phyloP scores from a whole-genome alignment of 305 asterid species.

The Striga hermonthica region DNA sequence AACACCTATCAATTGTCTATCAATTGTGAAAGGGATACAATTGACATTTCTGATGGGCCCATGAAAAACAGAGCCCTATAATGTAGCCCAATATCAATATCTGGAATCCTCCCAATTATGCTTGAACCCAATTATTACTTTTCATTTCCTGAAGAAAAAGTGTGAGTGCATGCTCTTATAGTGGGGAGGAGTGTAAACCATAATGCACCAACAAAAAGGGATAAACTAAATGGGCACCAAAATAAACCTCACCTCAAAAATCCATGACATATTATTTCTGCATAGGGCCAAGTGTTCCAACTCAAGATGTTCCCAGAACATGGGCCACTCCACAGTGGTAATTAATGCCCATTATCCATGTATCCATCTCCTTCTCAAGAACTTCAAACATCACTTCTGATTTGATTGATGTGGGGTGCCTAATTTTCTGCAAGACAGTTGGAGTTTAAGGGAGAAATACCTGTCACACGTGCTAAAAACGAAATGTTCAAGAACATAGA shows the following conservation, averaged over 20 bases:
- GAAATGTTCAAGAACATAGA: too few relatives aligned
- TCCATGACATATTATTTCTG: background rate
- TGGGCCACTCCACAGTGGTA: conserved; percentile 12
- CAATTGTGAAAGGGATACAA: background rate
- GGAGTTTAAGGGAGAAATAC: too few relatives aligned
- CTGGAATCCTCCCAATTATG: conserved; percentile 13
- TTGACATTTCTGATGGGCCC: conserved; percentile 22
- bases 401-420: too few relatives aligned
- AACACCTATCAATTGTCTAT: conserved; percentile 22
- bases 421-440: too few relatives aligned
- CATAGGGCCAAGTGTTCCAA: conserved; percentile 10
- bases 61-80: conserved; percentile 27
- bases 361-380: too few relatives aligned
- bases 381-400: too few relatives aligned
- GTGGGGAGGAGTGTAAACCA: conserved; percentile 10
- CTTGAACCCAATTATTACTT: background rate
- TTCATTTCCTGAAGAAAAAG: background rate
- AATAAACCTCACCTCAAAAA: conserved; percentile 18
- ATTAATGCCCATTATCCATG: background rate
- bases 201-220: background rate
- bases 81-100: conserved; percentile 23
- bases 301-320: conserved; percentile 18
- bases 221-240: conserved; percentile 26
- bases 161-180: conserved; percentile 2
- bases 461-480: too few relatives aligned